phyloP scores from a whole-genome alignment of 495 filamentous ascomycete species.

The Tuber magnatum region DNA sequence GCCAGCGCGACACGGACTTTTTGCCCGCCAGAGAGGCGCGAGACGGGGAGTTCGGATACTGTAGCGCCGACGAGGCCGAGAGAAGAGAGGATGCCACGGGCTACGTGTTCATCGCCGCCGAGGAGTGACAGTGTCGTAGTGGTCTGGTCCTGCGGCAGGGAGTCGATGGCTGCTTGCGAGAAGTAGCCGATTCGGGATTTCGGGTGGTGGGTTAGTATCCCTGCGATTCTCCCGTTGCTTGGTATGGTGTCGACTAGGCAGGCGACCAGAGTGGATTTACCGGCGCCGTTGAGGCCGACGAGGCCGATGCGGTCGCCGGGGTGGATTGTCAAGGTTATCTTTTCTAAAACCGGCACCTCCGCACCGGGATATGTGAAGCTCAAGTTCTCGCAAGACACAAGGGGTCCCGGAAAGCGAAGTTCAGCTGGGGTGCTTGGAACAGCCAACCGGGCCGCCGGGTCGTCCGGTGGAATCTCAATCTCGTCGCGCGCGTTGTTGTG shows the following conservation, averaged over 20 bases:
- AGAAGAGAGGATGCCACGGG: conserved; percentile 55
- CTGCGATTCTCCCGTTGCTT: conserved; percentile 43
- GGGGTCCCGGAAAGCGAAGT: conserved; percentile 63
- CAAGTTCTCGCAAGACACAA: conserved; percentile 62
- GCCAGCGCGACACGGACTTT: conserved; percentile 70
- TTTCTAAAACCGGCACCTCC: conserved; percentile 47
- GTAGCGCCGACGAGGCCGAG: conserved; percentile 60
- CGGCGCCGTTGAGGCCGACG: conserved; percentile 64
- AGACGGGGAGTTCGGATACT: conserved; percentile 62
- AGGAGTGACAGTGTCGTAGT: conserved; percentile 60
- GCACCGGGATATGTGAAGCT: conserved; percentile 51
- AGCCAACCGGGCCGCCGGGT: conserved; percentile 52
- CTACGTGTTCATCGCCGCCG: conserved; percentile 53
- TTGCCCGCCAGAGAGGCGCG: conserved; percentile 67
- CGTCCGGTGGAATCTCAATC: conserved; percentile 64
- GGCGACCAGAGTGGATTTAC: conserved; percentile 64
- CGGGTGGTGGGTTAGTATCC: conserved; percentile 57
- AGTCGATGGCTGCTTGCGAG: conserved; percentile 68
- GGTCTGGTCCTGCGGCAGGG: conserved; percentile 47
- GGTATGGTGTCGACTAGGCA: conserved; percentile 49
- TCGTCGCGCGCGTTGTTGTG: conserved; percentile 52
- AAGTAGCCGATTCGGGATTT: conserved; percentile 63
- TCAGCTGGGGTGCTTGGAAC: conserved; percentile 54
- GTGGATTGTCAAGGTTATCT: conserved; percentile 58
- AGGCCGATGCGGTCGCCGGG: conserved; percentile 65